Base-by-base conservation (phyloP, 2,329 filamentous ascomycete genomes). In the Xenosphaeropsis pyriputrescens region DNA sequence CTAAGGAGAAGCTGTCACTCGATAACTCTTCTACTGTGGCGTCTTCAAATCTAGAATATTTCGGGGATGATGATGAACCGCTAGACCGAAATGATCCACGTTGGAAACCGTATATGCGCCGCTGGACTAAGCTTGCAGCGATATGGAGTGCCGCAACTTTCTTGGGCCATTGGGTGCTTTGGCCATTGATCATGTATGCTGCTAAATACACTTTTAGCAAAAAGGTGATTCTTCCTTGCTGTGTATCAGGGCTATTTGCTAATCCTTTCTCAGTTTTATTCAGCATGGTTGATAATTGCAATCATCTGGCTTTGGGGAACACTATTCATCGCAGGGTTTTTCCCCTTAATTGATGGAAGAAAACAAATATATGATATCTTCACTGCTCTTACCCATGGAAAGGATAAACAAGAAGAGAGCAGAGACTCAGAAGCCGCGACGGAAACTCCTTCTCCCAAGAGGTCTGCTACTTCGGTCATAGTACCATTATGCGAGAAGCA, bases 121-220 rank as follows among this genome's bases (percentile, higher is more conserved):
- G 59, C 29, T 70, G 66, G 67, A 58, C 59, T 1, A 53, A 53
- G 0, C 62, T 66, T 35, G 62, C 63, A 0, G 56, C 61, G 1
- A 51, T 59, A 6, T 68, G 66, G 67, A 57, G 65, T 0, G 43
- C 57, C 0, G 65, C 64, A 0, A 70, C 67, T 0, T 70, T 70
- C 37, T 39, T 70, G 1, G 67, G 67, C 0, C 66, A 70, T 37
- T 69, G 64, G 65, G 64, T 71, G 1, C 41, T 71, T 2, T 72
- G 67, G 66, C 68, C 68, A 1, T 51, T 71, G 33, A 67, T 67
- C 0, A 72, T 71, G 65, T 71, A 71, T 44, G 68, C 60, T 0
- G 58, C 64, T 0, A 58, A 60, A 7, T 70, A 70, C 39, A 51
- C 70, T 0, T 70, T 70, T 43, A 54, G 55, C 2, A 62, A 63